Conservation (phyloP, 1,139 yeast species). For the Hyphopichia wangnamkhiaoensis region DNA sequence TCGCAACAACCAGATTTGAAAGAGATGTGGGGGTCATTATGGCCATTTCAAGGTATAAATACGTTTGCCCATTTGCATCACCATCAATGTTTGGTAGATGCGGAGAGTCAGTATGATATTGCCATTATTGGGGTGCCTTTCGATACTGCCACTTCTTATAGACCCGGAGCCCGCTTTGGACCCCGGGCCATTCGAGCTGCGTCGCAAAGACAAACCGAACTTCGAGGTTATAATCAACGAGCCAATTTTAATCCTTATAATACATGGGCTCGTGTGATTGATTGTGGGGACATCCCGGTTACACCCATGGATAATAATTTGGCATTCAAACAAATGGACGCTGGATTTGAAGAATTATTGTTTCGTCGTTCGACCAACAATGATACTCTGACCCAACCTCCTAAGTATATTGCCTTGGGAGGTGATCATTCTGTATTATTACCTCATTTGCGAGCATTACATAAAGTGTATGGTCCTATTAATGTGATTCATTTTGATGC, state of each 20-base stretch:
- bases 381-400: slow-evolving; percentile 32
- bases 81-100: slow-evolving; percentile 54
- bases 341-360: slow-evolving; percentile 63
- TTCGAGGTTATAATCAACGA: slow-evolving; percentile 68
- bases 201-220: slow-evolving; percentile 67
- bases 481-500: slow-evolving; percentile 78
- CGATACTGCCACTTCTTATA: slow-evolving; percentile 72
- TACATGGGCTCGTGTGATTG: slow-evolving; percentile 67
- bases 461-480: slow-evolving; percentile 60
- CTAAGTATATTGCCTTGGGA: slow-evolving; percentile 68
- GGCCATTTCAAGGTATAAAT: slow-evolving; percentile 71
- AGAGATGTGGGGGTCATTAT: slow-evolving; percentile 61
- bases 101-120: slow-evolving; percentile 54
- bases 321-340: slow-evolving; percentile 71
- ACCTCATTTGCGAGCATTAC: slow-evolving; percentile 67
- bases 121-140: slow-evolving; percentile 77
- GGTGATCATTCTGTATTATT: slow-evolving; percentile 77
- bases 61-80: slow-evolving; percentile 74
- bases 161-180: slow-evolving; percentile 81
- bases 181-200: slow-evolving; percentile 75
- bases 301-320: slow-evolving; percentile 74
- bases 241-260: slow-evolving; percentile 66
- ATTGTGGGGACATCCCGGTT: slow-evolving; percentile 82
- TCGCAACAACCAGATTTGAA: slow-evolving; percentile 33
- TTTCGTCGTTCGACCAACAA: slow-evolving; percentile 26